Evolutionary conservation across 202 grass and related monocot species (phyloP), one percentile per base, ranked within the genome.

Genomic region (Panicum virgatum): DNA sequence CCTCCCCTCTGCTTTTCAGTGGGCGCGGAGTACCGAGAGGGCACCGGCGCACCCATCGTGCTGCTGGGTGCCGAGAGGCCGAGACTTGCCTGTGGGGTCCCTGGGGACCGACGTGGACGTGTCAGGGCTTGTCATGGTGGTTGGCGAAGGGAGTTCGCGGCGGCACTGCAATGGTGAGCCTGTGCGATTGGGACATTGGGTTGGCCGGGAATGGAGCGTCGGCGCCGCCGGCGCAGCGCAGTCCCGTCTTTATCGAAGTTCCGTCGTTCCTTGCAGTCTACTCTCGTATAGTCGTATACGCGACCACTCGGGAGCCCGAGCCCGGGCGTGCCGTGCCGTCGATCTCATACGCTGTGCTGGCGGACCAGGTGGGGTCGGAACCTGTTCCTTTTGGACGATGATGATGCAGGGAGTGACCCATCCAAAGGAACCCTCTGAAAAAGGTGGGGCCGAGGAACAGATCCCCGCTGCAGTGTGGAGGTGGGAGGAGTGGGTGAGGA

Each of bases 71-170:
- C n/a, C n/a, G n/a, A n/a, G 2, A 32, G 16, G 66, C 20, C 29
- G 23, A 0, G 30, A 4, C n/a, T 42, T 12, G 7, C 36, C 26
- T 2, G 14, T 53, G 76, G 42, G 53, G 1, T 11, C 25, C 39
- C 2, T 4, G 6, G 19, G 5, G 15, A 46, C 57, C 5, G 86
- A 61, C 40, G 86, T 74, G 50, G 75, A 80, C 62, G 69, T 52
- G 73, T 82, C 79, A 69, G 42, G 34, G 59, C 9, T 14, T 23
- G 7, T 12, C 27, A 37, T 50, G 45, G 44, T 7, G 34, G 8
- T 16, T 5, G 47, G 26, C 23, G 69, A 20, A 72, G 36, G 11
- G 34, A 53, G 46, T 14, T 19, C 34, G n/a, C 23, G 54, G 7
- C 32, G 53, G 32, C 26, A 6, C 34, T 54, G 51, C 51, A n/a